Base-by-base conservation (phyloP, 1,139 yeast species). In the Groenewaldozyma auringiensis region DNA sequence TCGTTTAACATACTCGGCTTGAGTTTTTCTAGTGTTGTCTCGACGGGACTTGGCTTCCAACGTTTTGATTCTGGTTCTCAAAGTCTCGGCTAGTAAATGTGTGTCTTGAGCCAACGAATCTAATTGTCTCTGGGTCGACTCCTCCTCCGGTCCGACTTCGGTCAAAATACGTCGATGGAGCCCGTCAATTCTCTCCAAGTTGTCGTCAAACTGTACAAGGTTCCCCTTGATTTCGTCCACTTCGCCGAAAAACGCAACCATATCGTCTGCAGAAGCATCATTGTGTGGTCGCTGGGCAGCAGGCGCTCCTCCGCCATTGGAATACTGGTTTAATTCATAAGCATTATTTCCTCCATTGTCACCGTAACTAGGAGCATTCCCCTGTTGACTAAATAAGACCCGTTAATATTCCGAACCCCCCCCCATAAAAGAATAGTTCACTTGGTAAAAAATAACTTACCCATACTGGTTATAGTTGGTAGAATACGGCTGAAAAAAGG, bases 1-100 rank as follows among this genome's bases (percentile, higher is more conserved):
- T 63, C 80, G 81, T 71, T 94, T 83, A 49, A 85, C 77, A 61
- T 84, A 83, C 64, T 88, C 95, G 41, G 95, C 94, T 70, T 92
- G 98, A 48, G 84, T 86, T 62, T 79, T 79, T 68, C 87, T 87
- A 57, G 94, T 84, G 46, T 77, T 71, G 68, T 88, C 95, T 36
- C 61, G 56, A 55, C 79, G 75, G 48, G 86, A 83, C 45, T 76
- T 78, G 48, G 81, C 77, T 66, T 87, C 95, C 41, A 85, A 81
- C 51, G 76, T 71, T 65, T 86, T 85, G 63, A 92, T 83, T 58
- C 88, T 76, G 50, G 73, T 68, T 64, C 86, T 87, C 64, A 92
- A 78, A 53, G 76, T 75, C 57, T 76, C 75, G 58, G 92, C 95
- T 56, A 87, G 73, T 45, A 84, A 77, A 43, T 85, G 78, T 3